A percentile compares a stretch with the other conserved stretches of the same genome.
Evolutionary conservation across 768 basidiomycete species (phyloP).

Genomic region (Auriscalpium microsporum): DNA sequence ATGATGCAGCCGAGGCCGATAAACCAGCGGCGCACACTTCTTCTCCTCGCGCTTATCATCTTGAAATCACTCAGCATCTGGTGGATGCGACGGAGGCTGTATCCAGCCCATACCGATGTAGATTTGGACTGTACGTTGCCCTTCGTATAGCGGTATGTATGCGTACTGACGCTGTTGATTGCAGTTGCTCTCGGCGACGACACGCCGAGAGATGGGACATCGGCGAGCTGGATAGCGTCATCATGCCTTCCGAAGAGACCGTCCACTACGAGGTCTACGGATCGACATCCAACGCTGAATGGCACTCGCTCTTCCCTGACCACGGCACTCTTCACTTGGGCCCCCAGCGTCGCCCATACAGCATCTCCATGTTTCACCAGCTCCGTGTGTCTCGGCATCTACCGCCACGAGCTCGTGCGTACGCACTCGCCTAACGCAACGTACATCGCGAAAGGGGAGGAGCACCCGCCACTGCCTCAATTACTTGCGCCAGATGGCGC

Average conservation of each 20-base stretch:
- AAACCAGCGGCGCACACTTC: too few species aligned
- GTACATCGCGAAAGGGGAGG: not conserved
- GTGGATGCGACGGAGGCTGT: too few species aligned
- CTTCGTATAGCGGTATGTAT: too few species aligned
- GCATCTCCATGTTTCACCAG: constrained; percentile 36
- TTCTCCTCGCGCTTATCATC: too few species aligned
- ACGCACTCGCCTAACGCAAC: constrained; percentile 14
- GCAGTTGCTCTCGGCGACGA: not conserved
- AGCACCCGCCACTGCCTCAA: constrained; percentile 30
- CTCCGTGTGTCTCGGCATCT: constrained; percentile 30
- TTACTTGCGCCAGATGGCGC: constrained; percentile 29
- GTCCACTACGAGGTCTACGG: not conserved
- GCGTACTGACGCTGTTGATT: too few species aligned
- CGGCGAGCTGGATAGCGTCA: not conserved
- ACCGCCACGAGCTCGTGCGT: constrained; percentile 20
- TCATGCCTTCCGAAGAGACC: constrained; percentile 1
- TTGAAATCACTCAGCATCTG: too few species aligned
- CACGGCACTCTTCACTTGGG: not conserved
- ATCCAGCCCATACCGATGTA: too few species aligned
- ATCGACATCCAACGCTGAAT: not conserved
- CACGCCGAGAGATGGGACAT: not conserved
- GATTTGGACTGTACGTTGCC: too few species aligned
- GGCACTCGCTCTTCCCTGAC: not conserved
- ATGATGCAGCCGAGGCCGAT: too few species aligned
- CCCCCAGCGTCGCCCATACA: constrained; percentile 13